Conservation (phyloP, 495 filamentous ascomycete genomes). For the Xylaria grammica region DNA sequence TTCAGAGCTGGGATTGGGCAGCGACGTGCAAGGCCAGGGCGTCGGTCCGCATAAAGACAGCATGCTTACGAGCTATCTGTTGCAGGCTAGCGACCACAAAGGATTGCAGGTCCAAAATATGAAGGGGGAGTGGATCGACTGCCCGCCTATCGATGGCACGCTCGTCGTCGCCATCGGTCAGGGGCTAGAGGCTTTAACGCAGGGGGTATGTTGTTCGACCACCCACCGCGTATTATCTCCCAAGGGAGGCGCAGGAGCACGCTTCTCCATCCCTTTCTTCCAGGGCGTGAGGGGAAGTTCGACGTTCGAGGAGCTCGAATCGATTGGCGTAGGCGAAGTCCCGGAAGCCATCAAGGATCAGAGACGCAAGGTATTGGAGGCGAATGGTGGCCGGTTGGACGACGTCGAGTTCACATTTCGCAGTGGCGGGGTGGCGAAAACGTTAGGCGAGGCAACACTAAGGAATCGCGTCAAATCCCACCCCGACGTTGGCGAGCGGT, state of each 20-base stretch:
- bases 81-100: conserved; percentile 79
- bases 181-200: conserved; percentile 87
- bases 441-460: conserved; percentile 81
- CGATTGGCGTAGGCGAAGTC: conserved; percentile 63
- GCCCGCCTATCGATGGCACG: conserved; percentile 65
- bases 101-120: conserved; percentile 92
- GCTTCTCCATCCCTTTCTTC: conserved; percentile 90
- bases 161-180: conserved; percentile 92
- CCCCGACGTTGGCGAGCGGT: conserved; percentile 85
- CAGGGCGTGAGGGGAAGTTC: conserved; percentile 86
- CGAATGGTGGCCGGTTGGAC: conserved; percentile 59
- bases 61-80: conserved; percentile 84
- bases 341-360: conserved; percentile 67
- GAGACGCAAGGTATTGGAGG: conserved; percentile 56
- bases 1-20: conserved; percentile 51
- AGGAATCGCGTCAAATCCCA: conserved; percentile 90
- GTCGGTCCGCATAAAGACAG: conserved; percentile 95
- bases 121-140: conserved; percentile 80
- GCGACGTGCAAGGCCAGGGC: conserved; percentile 63
- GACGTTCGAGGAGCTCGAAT: conserved; percentile 71
- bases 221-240: conserved; percentile 83
- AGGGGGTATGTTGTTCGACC: conserved; percentile 83
- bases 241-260: conserved; percentile 65
- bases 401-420: conserved; percentile 83
- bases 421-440: conserved; percentile 62